Evolutionary conservation across 768 basidiomycete species (phyloP).

Genomic region (Cyathus striatus): DNA sequence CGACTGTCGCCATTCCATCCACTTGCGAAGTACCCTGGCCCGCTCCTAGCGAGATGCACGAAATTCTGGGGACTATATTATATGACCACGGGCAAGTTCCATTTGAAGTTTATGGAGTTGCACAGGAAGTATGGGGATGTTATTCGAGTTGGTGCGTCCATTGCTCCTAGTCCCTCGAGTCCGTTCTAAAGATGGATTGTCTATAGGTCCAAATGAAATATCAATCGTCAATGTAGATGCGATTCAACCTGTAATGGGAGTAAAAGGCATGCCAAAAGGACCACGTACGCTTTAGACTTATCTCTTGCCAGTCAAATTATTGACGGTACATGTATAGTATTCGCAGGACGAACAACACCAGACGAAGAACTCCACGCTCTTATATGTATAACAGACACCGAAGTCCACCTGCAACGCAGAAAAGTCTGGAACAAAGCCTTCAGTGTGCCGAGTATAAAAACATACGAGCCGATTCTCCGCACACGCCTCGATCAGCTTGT

Average conservation of each 20-base stretch:
- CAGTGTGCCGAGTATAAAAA: constrained; percentile 22
- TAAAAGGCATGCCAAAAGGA: constrained; percentile 36
- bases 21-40: constrained; percentile 42
- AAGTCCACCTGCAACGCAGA: constrained; percentile 27
- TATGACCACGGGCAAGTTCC: constrained; percentile 30
- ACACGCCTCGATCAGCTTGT: constrained; percentile 19
- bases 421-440: constrained; percentile 35
- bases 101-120: constrained; percentile 34
- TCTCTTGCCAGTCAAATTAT: constrained; percentile 15
- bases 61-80: constrained; percentile 29
- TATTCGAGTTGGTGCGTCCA: constrained; percentile 50
- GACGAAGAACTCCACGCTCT: constrained; percentile 11
- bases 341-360: too few relatives aligned
- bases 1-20: constrained; percentile 45
- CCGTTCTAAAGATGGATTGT: neutral
- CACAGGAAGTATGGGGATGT: constrained; percentile 48
- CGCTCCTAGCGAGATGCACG: constrained; percentile 29
- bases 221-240: constrained; percentile 29
- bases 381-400: constrained; percentile 22
- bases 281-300: constrained; percentile 17
- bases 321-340: constrained; percentile 19
- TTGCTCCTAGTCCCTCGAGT: neutral
- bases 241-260: constrained; percentile 28
- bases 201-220: constrained; percentile 41
- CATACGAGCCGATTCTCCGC: constrained; percentile 14